A percentile compares a stretch with the other conserved stretches of the same genome.
These are phyloP conservation scores for Penicillium cataractarum DNA, from an alignment of 495 filamentous ascomycete genomes.

Conservation along the genomic window DNA sequence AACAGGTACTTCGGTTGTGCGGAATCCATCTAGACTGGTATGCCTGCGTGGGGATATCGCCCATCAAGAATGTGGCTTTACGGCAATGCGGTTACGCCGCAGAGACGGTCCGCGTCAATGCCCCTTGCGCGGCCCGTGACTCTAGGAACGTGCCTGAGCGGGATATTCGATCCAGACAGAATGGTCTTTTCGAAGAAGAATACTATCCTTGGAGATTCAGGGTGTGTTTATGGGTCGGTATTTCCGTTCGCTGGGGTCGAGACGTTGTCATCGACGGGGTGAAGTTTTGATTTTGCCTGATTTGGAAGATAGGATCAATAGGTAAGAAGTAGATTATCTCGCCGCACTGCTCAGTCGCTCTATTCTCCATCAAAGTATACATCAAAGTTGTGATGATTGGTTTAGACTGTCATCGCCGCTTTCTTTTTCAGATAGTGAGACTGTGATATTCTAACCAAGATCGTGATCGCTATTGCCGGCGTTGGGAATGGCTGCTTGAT, in stretches of 20 bases:
- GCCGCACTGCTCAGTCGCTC: no score
- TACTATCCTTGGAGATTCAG: neutral
- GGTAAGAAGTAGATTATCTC: no score
- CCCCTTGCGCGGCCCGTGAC: slow-evolving; percentile 17
- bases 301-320: neutral
- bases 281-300: slow-evolving; percentile 6
- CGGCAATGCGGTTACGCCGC: neutral
- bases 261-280: neutral
- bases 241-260: neutral
- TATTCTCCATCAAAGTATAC: no score
- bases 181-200: neutral
- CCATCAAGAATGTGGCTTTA: slow-evolving; percentile 17
- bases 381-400: no score
- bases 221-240: neutral
- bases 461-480: no score
- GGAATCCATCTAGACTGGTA: slow-evolving; percentile 11
- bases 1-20: neutral
- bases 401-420: no score
- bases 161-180: neutral
- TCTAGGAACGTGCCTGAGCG: neutral
- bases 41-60: slow-evolving; percentile 4
- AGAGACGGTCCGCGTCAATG: slow-evolving; percentile 6
- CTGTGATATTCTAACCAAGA: no score
- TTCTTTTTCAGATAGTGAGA: no score
- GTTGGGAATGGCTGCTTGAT: no score